Base-by-base conservation (phyloP, 2,329 filamentous ascomycete genomes). In the Apiospora rasikravindrae region DNA sequence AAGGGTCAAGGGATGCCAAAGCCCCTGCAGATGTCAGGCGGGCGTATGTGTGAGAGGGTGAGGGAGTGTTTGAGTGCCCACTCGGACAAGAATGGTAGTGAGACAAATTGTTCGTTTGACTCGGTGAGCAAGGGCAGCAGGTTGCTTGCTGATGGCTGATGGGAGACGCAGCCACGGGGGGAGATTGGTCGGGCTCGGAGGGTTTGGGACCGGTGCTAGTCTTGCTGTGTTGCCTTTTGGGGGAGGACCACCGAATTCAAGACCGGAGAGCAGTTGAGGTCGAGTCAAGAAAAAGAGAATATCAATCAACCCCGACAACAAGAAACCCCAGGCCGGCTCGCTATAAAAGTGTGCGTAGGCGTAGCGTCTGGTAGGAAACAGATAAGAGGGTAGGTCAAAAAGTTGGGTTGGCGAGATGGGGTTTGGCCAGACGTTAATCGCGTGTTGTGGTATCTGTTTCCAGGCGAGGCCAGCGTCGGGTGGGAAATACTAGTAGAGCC, bases 61-160 rank as follows among this genome's bases (percentile, higher is more conserved):
- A 22, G 33, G 40, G 57, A 40, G 29, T 64, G 53, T 37, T 37
- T 64, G 33, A 37, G 57, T 40, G 57, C 19, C 57, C 57, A 64
- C 57, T 64, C 33, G 57, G 33, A 64, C 29, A 64, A 64, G 67
- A 49, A 69, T 49, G 67, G 37, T n/a, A 37, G n/a, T 69, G 44
- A 49, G 67, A 69, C 67, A 69, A 44, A 33, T n/a, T 49, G 67
- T 49, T 37, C 44, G 67, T n/a, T 64, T 64, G 57, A 64, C 57
- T 64, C 57, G 57, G 57, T 64, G 57, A 29, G 19, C 57, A 40
- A 40, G 57, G 22, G n/a, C 57, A 24, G n/a, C 57, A 61, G 19
- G 53, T 64, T 64, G 57, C 57, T 61, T 26, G 53, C 57, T 64
- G 57, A 64, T 40, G 57, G 57, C 57, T n/a, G 40, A 42, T 42